Percentiles rank a stretch among this genome's conserved stretches.
Conservation (phyloP, 176 grass and related monocot species). For the Carex scoparia region DNA sequence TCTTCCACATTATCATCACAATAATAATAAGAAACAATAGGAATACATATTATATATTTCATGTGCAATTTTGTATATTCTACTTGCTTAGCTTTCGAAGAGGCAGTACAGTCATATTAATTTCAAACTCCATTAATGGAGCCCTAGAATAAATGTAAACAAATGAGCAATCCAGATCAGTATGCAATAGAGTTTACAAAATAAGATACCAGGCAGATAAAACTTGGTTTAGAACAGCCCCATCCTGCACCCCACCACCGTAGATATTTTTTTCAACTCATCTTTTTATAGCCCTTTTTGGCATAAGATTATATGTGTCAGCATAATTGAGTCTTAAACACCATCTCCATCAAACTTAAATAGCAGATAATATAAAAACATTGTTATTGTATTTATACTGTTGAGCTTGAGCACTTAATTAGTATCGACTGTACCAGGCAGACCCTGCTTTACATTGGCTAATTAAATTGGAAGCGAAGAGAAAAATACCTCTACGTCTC, state of each 20-base stretch:
- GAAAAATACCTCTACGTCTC: neutral
- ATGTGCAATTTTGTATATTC: conserved; percentile 56
- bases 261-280: neutral
- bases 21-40: neutral
- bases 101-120: conserved; percentile 97
- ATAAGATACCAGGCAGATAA: too few relatives aligned
- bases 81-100: conserved; percentile 93
- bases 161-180: neutral
- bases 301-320: neutral
- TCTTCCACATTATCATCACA: conserved; percentile 19
- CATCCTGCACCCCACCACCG: neutral
- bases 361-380: neutral
- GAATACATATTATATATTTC: conserved; percentile 11
- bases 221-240: neutral
- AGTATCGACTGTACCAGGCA: neutral
- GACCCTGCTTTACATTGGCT: neutral
- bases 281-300: neutral
- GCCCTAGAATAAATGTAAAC: conserved; percentile 39
- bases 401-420: neutral
- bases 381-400: neutral
- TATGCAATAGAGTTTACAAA: too few relatives aligned
- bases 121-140: conserved; percentile 95
- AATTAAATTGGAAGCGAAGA: conserved; percentile 9
- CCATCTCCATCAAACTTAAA: neutral
- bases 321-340: neutral